Evolutionary conservation across 2,329 filamentous ascomycete species (phyloP).

Genomic region (Cladosporium sp.): DNA sequence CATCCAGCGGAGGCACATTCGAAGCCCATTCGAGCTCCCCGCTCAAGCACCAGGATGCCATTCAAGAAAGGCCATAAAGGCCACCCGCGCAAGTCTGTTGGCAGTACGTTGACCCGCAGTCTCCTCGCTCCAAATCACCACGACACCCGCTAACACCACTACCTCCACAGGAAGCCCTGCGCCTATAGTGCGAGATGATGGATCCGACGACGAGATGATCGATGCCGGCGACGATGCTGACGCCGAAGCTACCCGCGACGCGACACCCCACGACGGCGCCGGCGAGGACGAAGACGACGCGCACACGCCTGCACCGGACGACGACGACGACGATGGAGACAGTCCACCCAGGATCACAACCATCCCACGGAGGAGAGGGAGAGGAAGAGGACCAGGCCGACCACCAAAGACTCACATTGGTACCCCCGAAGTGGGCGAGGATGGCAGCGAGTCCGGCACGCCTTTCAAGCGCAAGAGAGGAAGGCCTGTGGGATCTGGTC

Average conservation of each 20-base stretch:
- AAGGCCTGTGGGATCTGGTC: slow-evolving; percentile 45
- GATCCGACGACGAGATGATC: slow-evolving; percentile 35
- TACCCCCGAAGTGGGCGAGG: slow-evolving; percentile 53
- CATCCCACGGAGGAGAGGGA: slow-evolving; percentile 42
- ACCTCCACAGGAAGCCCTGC: slow-evolving; percentile 28
- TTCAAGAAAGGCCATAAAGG: slow-evolving; percentile 33
- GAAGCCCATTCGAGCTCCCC: background rate
- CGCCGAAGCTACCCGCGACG: slow-evolving; percentile 24
- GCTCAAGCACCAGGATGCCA: slow-evolving; percentile 24
- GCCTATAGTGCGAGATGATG: slow-evolving; percentile 28
- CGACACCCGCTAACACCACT: slow-evolving; percentile 14
- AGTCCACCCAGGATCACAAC: slow-evolving; percentile 32
- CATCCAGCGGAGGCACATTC: slow-evolving; percentile 5
- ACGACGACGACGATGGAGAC: slow-evolving; percentile 35
- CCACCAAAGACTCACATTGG: slow-evolving; percentile 53
- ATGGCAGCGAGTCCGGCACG: slow-evolving; percentile 49
- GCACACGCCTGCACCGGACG: slow-evolving; percentile 29
- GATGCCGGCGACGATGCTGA: slow-evolving; percentile 29
- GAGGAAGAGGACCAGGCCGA: slow-evolving; percentile 31
- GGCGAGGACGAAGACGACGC: slow-evolving; percentile 29
- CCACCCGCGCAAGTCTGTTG: slow-evolving; percentile 27
- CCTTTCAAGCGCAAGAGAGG: slow-evolving; percentile 52
- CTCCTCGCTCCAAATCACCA: background rate
- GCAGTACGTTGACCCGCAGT: slow-evolving; percentile 9
- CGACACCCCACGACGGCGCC: slow-evolving; percentile 23